These are phyloP conservation scores for Carex pumila DNA, from an alignment of 176 grass and related monocot genomes.

Conservation along the genomic window DNA sequence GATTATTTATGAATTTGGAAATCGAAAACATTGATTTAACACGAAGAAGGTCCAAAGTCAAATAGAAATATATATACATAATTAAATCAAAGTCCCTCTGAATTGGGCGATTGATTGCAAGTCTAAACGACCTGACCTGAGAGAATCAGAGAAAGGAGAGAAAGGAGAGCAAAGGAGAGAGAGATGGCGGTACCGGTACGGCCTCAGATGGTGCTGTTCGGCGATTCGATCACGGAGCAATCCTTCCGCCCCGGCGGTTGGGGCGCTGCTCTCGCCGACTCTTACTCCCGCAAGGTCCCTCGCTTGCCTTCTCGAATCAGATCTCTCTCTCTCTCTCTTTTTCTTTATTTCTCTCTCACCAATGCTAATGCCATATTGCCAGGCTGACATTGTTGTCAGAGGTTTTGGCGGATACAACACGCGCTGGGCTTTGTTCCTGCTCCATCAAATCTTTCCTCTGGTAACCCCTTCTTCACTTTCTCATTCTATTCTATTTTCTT, in stretches of 20 bases:
- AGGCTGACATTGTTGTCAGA: conserved; percentile 77
- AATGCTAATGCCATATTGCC: no score
- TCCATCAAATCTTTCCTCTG: conserved; percentile 56
- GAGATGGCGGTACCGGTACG: conserved; percentile 18
- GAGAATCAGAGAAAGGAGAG: no score
- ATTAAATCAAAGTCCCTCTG: no score
- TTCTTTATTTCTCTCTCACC: neutral
- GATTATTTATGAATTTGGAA: no score
- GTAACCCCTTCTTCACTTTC: conserved; percentile 14
- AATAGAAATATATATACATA: no score
- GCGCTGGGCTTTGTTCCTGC: conserved; percentile 83
- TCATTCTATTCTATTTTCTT: neutral
- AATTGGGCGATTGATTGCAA: no score
- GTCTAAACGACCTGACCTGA: no score
- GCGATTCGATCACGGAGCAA: conserved; percentile 71
- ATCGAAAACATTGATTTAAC: no score
- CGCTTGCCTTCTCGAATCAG: neutral
- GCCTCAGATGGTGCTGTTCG: conserved; percentile 48
- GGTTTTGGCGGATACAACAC: conserved; percentile 90
- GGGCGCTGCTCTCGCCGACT: conserved; percentile 47
- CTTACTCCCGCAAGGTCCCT: conserved; percentile 64
- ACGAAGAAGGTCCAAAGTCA: no score
- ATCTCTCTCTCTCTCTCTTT: neutral
- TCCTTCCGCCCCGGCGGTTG: conserved; percentile 54
- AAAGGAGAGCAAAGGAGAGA: neutral